Conservation (phyloP, 306 rosid species). For the Trifolium pratense region DNA sequence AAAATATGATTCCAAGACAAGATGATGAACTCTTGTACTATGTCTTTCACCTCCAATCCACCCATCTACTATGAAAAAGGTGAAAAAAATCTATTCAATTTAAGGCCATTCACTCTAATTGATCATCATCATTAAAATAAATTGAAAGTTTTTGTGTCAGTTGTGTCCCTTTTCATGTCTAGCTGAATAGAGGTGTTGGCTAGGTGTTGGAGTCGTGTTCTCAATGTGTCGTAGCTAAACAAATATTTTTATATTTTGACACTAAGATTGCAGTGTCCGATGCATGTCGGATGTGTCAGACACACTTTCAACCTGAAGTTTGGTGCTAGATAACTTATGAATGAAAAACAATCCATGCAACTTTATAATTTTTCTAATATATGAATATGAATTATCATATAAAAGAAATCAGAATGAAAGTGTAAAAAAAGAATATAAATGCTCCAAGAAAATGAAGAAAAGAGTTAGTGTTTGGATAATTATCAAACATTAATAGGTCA, state of each 20-base stretch:
- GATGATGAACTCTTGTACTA: background rate
- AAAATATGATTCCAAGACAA: background rate
- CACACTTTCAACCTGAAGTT: background rate
- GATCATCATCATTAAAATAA: background rate
- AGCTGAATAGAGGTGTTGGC: background rate
- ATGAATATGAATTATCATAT: background rate
- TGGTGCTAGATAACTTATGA: background rate
- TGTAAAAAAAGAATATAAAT: too few relatives aligned
- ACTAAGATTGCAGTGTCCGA: background rate
- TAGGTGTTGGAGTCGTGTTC: background rate
- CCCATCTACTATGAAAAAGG: background rate
- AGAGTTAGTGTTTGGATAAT: background rate
- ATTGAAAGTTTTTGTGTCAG: background rate
- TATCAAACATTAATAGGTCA: background rate
- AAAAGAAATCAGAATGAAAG: conserved; percentile 17
- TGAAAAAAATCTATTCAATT: too few relatives aligned
- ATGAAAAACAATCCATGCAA: background rate
- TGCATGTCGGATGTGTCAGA: background rate
- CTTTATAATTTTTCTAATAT: background rate
- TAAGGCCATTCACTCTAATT: background rate
- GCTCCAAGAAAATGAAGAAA: background rate
- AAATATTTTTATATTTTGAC: background rate
- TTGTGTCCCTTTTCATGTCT: background rate
- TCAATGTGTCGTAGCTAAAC: background rate
- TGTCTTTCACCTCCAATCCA: background rate